A percentile compares a stretch with the other conserved stretches of the same genome.
phyloP scores from a whole-genome alignment of 2,329 filamentous ascomycete genomes.

The Metarhizium humberi region DNA sequence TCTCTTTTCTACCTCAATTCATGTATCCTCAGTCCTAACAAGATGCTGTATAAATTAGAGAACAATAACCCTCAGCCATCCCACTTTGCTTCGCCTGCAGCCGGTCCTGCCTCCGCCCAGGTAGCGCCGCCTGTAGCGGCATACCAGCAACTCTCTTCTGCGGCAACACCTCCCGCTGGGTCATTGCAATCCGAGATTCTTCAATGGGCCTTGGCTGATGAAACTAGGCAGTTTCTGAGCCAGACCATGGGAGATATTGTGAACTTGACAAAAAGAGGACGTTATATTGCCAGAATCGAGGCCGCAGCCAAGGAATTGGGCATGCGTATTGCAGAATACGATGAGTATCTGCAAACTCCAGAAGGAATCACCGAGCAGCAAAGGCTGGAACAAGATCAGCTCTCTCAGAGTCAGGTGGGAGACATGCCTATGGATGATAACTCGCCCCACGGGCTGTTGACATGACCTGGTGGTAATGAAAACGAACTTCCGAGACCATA shows the following conservation, averaged over 20 bases:
- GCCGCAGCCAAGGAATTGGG: constrained; percentile 45
- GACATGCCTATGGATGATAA: constrained; percentile 9
- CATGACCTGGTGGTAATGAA: neutral
- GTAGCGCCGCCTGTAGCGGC: constrained; percentile 11
- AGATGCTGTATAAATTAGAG: constrained; percentile 20
- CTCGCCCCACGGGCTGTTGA: neutral
- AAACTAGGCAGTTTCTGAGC: constrained; percentile 14
- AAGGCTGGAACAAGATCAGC: constrained; percentile 8
- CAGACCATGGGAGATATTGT: constrained; percentile 37
- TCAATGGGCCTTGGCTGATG: constrained; percentile 19
- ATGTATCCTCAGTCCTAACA: neutral
- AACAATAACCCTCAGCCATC: constrained; percentile 31
- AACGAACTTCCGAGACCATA: neutral
- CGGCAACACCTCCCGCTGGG: constrained; percentile 1
- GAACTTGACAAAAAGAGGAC: constrained; percentile 30
- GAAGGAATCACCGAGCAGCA: constrained; percentile 19
- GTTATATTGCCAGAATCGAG: constrained; percentile 43
- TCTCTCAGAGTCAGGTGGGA: constrained; percentile 10
- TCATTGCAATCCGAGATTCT: constrained; percentile 19
- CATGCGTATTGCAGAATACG: constrained; percentile 41
- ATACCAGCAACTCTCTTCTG: constrained; percentile 1
- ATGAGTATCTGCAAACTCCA: constrained; percentile 27
- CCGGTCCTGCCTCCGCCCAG: constrained; percentile 11
- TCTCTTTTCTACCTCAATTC: neutral
- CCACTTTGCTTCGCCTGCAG: constrained; percentile 8